phyloP scores from a whole-genome alignment of 495 filamentous ascomycete species.

The Talaromyces wortmannii region DNA sequence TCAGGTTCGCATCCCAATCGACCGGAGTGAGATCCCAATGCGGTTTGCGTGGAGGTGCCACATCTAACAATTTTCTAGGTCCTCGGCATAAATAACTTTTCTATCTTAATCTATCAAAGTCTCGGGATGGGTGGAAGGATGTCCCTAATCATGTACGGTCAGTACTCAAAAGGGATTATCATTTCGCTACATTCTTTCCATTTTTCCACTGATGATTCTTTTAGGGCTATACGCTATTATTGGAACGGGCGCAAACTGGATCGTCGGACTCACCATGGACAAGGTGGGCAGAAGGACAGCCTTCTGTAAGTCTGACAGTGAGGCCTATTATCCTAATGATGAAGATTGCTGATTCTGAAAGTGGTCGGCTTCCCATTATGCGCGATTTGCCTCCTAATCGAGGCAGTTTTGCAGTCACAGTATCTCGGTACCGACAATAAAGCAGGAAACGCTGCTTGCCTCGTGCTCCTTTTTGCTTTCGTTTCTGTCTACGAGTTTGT shows the following conservation, averaged over 20 bases:
- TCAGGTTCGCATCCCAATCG: neutral
- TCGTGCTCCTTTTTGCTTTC: neutral
- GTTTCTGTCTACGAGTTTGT: neutral
- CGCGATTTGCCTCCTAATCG: neutral
- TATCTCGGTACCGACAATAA: neutral
- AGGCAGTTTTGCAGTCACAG: neutral
- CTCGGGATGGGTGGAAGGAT: neutral
- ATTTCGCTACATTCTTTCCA: neutral
- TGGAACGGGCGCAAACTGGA: neutral
- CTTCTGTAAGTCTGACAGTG: neutral
- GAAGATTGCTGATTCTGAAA: neutral
- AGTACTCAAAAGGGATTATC: neutral
- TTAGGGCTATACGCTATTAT: neutral
- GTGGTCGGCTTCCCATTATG: neutral
- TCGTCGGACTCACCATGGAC: neutral
- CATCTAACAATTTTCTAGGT: constrained; percentile 1
- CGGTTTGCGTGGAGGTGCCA: neutral
- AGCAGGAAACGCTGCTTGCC: neutral
- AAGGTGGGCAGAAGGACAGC: neutral
- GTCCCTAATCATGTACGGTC: neutral
- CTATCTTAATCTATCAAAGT: neutral
- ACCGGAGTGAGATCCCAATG: neutral
- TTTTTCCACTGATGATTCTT: neutral
- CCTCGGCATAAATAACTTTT: neutral
- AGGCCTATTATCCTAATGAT: neutral